Evolutionary conservation across 1,139 yeast species (phyloP), one percentile per base, ranked within the genome.

Genomic region (Scheffersomyces insectosa): DNA sequence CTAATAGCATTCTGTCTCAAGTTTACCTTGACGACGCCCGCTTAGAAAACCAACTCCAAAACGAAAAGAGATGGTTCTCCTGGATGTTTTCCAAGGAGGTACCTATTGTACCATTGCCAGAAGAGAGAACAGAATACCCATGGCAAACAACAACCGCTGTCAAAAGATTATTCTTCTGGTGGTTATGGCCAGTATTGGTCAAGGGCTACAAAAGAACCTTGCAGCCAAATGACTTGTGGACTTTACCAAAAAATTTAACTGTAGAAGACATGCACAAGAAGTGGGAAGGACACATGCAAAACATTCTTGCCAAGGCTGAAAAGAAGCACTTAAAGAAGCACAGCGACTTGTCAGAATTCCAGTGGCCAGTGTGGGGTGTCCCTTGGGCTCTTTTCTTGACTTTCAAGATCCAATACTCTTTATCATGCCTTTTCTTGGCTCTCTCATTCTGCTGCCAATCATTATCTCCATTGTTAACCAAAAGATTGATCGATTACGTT

Each of bases 191-290:
- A 9, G 59, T 72, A 9, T 53, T 73, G 45, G 49, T 55, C 32
- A 70, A 66, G 47, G 79, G 79, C 11, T 74, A 73, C 54, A 68
- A 68, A 48, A 56, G 79, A 43, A 72, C 77, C 2, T 63, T 74
- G 46, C 59, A 60, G 5, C 72, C 76, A 1, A 59, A 60, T 39
- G 79, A 74, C 51, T 62, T 74, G 47, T 74, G 66, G 62, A 59
- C 56, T 40, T 59, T 74, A 36, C 62, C 76, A 4, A 68, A 66
- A 4, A 66, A 70, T 9, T 52, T 73, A 38, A 69, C 63, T 32
- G 75, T 72, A n/a, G 65, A 72, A 49, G 47, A 56, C 37, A 65
- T 73, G 75, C 72, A 72, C 52, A 46, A 44, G 20, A 53, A 46
- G 34, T 74, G 62, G 53, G 68, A 67, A 33, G 42, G 28, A 5